Base-by-base conservation (phyloP, 352 stramenopile species). In the Pythium periplocum region DNA sequence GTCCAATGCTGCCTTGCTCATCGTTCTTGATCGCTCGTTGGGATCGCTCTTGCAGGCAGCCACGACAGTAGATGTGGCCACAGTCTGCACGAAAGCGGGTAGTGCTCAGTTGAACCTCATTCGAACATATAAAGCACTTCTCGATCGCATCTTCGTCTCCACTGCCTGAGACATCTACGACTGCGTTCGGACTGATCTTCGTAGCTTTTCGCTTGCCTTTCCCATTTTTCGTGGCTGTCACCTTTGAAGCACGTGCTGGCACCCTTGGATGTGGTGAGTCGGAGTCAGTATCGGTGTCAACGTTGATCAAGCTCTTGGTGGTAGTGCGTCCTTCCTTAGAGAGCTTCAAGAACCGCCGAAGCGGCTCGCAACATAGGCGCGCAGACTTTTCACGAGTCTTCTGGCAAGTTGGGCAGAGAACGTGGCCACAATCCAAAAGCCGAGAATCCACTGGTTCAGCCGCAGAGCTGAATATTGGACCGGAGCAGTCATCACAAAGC, bases 1-100 rank as follows among this genome's bases (percentile, higher is more conserved):
- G 30, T 3, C 41, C 53, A 30, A 69, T 59, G 11, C 55, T 57
- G 17, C 54, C 62, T 31, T 66, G 42, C n/a, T 62, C 43, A 17
- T 67, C 58, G 36, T 78, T 68, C 34, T 50, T 48, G 6, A 76
- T 43, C 2, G 59, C 64, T 35, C 47, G 49, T 3, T 52, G 55
- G 35, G 66, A 76, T 7, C 51, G 60, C 32, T 51, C 50, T 31
- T 48, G 62, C n/a, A 83, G 36, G 44, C 73, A 86, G 4, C 49
- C 33, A 31, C 31, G 51, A 35, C 73, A 86, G 42, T 80, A 67
- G 6, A 49, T 45, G 39, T 69, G 64, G 7, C 61, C 61, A 30
- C 64, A 66, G 6, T 33, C 35, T 1, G 49, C 53, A 17, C 36
- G 43, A 46, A 57, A 55, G 3, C 54, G 53, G 35, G 35, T 53